phyloP scores from a whole-genome alignment of 176 grass and related monocot genomes.

The Oropetium thomaeum region DNA sequence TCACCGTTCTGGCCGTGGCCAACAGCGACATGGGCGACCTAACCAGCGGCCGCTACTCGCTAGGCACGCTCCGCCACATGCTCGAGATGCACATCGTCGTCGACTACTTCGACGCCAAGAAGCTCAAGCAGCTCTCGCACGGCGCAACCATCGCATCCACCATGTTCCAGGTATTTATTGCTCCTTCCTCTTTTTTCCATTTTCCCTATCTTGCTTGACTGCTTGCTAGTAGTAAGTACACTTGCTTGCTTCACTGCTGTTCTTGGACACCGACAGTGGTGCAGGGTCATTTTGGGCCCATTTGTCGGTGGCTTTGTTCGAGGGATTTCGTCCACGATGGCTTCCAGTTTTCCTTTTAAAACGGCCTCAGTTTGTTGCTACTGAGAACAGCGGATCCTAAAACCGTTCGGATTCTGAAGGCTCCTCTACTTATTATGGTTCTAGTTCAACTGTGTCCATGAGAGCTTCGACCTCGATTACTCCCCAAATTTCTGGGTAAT shows the following conservation, averaged over 20 bases:
- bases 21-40: slow-evolving; percentile 71
- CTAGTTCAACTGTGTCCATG: neutral
- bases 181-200: neutral
- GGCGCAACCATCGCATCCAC: slow-evolving; percentile 65
- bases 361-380: neutral
- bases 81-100: slow-evolving; percentile 82
- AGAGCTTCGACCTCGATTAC: neutral
- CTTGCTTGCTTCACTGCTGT: neutral
- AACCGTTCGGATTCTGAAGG: neutral
- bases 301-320: neutral
- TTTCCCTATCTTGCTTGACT: neutral
- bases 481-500: neutral
- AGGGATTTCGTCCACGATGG: neutral
- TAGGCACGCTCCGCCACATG: slow-evolving; percentile 76
- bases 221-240: too few species aligned
- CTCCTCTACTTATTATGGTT: neutral
- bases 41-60: slow-evolving; percentile 40
- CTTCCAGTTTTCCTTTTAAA: neutral
- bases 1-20: slow-evolving; percentile 74
- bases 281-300: neutral
- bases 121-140: slow-evolving; percentile 81
- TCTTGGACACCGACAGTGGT: neutral
- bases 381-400: too few species aligned
- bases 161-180: slow-evolving; percentile 54
- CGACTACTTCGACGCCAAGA: slow-evolving; percentile 94